Base-by-base conservation (phyloP, 169 alveolate species). In the Eimeria maxima region DNA sequence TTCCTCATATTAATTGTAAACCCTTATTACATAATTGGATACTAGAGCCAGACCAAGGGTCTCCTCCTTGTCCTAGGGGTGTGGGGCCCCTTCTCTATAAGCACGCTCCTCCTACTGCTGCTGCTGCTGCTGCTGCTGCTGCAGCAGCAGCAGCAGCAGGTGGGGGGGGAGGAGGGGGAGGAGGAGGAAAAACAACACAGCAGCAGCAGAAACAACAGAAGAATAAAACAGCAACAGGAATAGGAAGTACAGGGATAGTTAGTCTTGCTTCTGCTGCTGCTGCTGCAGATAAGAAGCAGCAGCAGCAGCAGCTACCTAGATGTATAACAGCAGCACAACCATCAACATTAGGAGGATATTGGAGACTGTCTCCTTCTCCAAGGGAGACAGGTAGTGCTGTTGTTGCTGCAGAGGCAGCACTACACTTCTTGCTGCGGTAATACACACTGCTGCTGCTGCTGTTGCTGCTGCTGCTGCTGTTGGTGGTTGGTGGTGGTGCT, bases 1-100 rank as follows among this genome's bases (percentile, higher is more conserved):
- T 97, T 45, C 97, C 98, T 11, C 96, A 95, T 95, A 33, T 97
- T 63, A 97, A 97, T 57, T 83, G 96, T 27, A 97, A 95, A 71
- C 96, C 96, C 24, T 78, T 97, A 42, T 90, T 88, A 29, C 95
- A 88, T 83, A 97, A 97, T 90, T 97, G 98, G 98, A 29, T 78
- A 4, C 53, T 69, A 13, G 81, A 55, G 45, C 76, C 94, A 6
- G 90, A 74, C 4, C 27, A 27, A 24, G 94, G 89, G 44, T 47
- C 95, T 27, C 88, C 88, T 10, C 90, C 90, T 5, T 45, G 50
- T 50, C 80, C 94, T n/a, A 60, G 94, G 69, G 94, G 84, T 16
- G 63, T 55, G 29, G 6, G 50, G 20, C 67, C 60, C 8, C 69
- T 67, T 10, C 63, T 55, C 4, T 67, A 42, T 44, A 45, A 16